Evolutionary conservation across 1,284 basidiomycete genomes (phyloP).

Genomic region (Rhodotorula sp.): DNA sequence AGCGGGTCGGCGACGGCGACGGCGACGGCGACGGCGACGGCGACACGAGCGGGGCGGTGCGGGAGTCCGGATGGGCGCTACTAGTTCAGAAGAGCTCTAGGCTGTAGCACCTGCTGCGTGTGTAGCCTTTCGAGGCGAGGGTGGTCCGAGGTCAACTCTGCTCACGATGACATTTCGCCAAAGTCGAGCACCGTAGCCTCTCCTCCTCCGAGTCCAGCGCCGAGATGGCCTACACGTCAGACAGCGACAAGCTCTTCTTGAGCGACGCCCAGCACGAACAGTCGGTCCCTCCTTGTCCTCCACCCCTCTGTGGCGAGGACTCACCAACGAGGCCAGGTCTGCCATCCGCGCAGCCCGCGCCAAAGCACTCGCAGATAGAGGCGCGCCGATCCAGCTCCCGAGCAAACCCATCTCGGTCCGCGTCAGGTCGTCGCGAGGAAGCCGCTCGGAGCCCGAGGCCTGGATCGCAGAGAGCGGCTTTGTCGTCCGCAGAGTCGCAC

Average conservation of each 20-base stretch:
- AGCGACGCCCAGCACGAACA: slow-evolving; percentile 71
- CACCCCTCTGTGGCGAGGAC: background rate
- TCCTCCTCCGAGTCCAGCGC: background rate
- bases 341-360: slow-evolving; percentile 19
- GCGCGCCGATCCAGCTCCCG: slow-evolving; percentile 69
- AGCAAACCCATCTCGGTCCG: slow-evolving; percentile 71
- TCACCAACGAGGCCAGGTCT: slow-evolving; percentile 5
- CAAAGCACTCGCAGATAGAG: slow-evolving; percentile 53
- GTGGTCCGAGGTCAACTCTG: background rate
- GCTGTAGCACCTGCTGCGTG: background rate
- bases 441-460: slow-evolving; percentile 51
- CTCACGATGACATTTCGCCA: too few species aligned
- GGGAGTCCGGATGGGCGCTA: too few species aligned
- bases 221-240: slow-evolving; percentile 41
- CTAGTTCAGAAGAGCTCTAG: background rate
- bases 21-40: background rate
- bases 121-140: background rate
- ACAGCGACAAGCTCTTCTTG: slow-evolving; percentile 59
- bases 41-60: too few species aligned
- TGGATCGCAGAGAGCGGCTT: slow-evolving; percentile 86
- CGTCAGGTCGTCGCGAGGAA: slow-evolving; percentile 49
- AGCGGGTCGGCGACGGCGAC: background rate
- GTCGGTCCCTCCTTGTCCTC: slow-evolving; percentile 51
- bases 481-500: slow-evolving; percentile 66
- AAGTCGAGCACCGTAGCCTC: background rate